Percentiles rank a stretch among this genome's conserved stretches.
These are phyloP conservation scores for Juglanconis juglandina DNA, from an alignment of 2,329 filamentous ascomycete genomes.

Conservation along the genomic window DNA sequence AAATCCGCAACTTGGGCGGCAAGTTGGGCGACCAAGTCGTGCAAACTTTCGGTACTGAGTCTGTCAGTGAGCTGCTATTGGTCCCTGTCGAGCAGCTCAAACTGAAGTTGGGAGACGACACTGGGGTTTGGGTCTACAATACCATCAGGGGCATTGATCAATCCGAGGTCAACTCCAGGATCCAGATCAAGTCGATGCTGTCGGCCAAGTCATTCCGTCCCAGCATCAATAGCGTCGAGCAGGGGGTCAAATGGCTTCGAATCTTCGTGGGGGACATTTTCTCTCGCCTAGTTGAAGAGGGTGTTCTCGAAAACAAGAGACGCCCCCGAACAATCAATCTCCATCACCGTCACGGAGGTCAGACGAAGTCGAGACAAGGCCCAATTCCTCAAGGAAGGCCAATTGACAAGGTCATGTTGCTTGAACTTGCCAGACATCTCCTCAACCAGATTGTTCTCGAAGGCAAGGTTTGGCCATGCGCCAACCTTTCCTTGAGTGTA, in stretches of 20 bases:
- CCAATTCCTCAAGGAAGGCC: conserved; percentile 74
- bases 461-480: conserved; percentile 81
- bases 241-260: conserved; percentile 78
- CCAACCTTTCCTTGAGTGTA: conserved; percentile 84
- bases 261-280: conserved; percentile 94
- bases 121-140: conserved; percentile 79
- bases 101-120: conserved; percentile 76
- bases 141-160: conserved; percentile 81
- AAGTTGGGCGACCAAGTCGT: conserved; percentile 88
- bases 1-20: conserved; percentile 90
- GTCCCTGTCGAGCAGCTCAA: conserved; percentile 74
- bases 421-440: conserved; percentile 72
- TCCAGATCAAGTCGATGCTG: conserved; percentile 95
- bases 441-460: conserved; percentile 75
- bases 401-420: conserved; percentile 69
- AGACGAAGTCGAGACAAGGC: conserved; percentile 70
- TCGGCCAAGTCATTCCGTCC: conserved; percentile 94
- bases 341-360: conserved; percentile 71
- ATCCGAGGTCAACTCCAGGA: conserved; percentile 85
- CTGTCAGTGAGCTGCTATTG: conserved; percentile 69
- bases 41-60: conserved; percentile 76
- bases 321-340: conserved; percentile 82
- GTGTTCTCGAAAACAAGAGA: conserved; percentile 80
- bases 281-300: conserved; percentile 84
- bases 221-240: conserved; percentile 71